Percentiles rank a stretch among this genome's conserved stretches.
Conservation (phyloP, 345 rosid genomes). For the Sapria himalayana region DNA sequence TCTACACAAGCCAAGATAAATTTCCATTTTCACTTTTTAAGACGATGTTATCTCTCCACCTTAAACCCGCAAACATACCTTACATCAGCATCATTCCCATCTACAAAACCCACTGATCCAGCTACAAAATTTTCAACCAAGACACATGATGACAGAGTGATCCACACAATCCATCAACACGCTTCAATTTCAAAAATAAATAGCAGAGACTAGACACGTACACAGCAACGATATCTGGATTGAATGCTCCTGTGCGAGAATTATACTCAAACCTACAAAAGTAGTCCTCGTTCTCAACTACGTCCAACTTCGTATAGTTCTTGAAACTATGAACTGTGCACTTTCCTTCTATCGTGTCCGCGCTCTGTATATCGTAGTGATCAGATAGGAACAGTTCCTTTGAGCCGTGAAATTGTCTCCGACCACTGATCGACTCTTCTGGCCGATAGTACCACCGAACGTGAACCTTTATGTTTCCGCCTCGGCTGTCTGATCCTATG, state of each 20-base stretch:
- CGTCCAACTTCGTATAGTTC: constrained; percentile 71
- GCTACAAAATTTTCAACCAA: no score
- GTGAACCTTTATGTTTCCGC: constrained; percentile 46
- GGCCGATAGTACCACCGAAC: constrained; percentile 97
- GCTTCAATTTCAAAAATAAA: no score
- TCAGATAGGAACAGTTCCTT: constrained; percentile 89
- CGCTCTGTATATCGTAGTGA: constrained; percentile 68
- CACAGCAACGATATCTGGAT: constrained; percentile 94
- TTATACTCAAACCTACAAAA: constrained; percentile 96
- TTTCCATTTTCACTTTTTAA: no score
- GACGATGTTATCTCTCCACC: no score
- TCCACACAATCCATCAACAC: no score
- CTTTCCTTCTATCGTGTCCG: constrained; percentile 83
- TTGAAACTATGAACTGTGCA: constrained; percentile 77
- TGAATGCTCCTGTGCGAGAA: constrained; percentile 63
- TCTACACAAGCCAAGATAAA: no score
- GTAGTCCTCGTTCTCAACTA: constrained; percentile 90
- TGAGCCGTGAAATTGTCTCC: constrained; percentile 88
- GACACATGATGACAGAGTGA: no score
- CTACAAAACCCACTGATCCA: no score
- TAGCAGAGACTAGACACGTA: constrained; percentile 14
- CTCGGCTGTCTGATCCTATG: constrained; percentile 75
- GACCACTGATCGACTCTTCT: constrained; percentile 91
- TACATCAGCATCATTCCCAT: no score
- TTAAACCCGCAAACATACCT: no score